Percentiles rank a stretch among this genome's conserved stretches.
Evolutionary conservation across 495 filamentous ascomycete species (phyloP).

Genomic region (Echria macrotheca): DNA sequence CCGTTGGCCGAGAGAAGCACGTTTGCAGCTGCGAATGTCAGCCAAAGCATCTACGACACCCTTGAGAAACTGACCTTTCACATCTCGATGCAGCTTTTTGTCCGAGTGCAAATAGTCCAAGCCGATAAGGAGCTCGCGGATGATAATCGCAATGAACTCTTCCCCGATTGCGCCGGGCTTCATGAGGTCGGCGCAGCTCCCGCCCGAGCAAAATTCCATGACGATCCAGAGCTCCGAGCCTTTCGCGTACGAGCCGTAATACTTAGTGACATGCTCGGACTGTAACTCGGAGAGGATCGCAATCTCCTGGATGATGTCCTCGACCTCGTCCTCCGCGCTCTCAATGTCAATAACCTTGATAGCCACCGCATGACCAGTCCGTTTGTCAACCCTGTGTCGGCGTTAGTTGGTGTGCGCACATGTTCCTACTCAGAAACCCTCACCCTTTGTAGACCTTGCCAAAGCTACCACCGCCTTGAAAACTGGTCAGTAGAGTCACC

Average conservation of each 20-base stretch:
- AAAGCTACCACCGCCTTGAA: conserved; percentile 76
- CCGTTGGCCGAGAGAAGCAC: conserved; percentile 80
- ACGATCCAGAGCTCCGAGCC: conserved; percentile 97
- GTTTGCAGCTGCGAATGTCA: conserved; percentile 65
- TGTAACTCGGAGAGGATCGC: conserved; percentile 90
- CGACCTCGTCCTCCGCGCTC: conserved; percentile 95
- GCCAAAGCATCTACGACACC: neutral
- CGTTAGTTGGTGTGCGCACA: conserved; percentile 26
- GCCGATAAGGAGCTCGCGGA: conserved; percentile 82
- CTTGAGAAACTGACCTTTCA: conserved; percentile 71
- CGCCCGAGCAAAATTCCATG: conserved; percentile 93
- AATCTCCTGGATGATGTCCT: conserved; percentile 98
- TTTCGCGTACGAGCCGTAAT: conserved; percentile 92
- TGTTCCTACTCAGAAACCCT: too few relatives aligned
- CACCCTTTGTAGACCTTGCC: conserved; percentile 95
- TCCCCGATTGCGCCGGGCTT: conserved; percentile 89
- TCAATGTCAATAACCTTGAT: conserved; percentile 99
- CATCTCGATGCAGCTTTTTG: conserved; percentile 93
- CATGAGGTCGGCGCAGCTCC: conserved; percentile 85
- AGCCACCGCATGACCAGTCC: conserved; percentile 78
- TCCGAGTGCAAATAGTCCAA: conserved; percentile 91
- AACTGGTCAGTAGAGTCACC: conserved; percentile 5
- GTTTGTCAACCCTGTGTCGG: conserved; percentile 64
- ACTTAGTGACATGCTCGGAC: conserved; percentile 92
- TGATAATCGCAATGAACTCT: conserved; percentile 89